Base-by-base conservation (phyloP, 2,329 filamentous ascomycete species). In the Penicillium sp. region DNA sequence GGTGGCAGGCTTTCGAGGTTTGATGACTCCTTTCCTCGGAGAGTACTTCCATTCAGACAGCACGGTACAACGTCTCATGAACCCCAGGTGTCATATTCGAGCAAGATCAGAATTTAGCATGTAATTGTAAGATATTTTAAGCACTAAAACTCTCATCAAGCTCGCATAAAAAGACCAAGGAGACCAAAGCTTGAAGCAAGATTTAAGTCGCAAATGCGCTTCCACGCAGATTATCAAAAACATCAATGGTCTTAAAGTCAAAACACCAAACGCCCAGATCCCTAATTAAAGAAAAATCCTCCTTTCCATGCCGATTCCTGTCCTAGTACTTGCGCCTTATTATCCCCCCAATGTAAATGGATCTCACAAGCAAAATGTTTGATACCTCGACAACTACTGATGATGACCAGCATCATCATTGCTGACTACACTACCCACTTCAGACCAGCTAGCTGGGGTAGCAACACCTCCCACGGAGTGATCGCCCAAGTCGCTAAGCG, bases 381-480 rank as follows among this genome's bases (percentile, higher is more conserved):
- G 3, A 26, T 42, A 34, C 19, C 8, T 55, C 63, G 52, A 67
- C 23, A 59, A 49, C 42, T 65, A 55, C 24, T 55, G 50, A 42
- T 63, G 64, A 56, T 69, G 61, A 26, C 65, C 62, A 36, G 63
- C 67, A 58, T 77, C 73, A 50, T 76, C 72, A 31, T 68, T 68
- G 62, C 75, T 77, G 23, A 76, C 60, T 45, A 76, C 75, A 55
- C 75, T 78, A 13, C 75, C 75, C 39, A 78, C 65, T 50, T 78
- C 75, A 31, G 75, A 77, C 75, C 75, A 78, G 59, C 74, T 76
- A 42, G 68, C 67, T 14, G 75, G 74, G 19, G 75, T 78, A 52
- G 63, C 60, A 36, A 66, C 55, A 9, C 70, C 69, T n/a, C 64
- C 68, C 28, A 64, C 57, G 3, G 67, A 66, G 10, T 59, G 65